A percentile compares a stretch with the other conserved stretches of the same genome.
Evolutionary conservation across 257 asterid genomes (phyloP).

Genomic region (Penstemon newberryi): DNA sequence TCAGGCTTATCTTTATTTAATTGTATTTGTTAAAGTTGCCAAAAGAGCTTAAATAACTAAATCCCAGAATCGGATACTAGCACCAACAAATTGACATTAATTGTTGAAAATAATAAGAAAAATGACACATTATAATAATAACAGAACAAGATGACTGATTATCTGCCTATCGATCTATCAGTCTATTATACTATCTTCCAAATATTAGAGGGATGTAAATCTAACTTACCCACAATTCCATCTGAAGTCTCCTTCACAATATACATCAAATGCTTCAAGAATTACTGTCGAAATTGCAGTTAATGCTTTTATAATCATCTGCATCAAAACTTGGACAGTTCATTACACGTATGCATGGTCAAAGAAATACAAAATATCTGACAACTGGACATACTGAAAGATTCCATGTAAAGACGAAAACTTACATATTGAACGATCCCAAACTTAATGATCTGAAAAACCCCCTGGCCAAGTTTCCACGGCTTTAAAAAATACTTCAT

Average conservation of each 20-base stretch:
- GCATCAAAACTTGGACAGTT: slow-evolving; percentile 35
- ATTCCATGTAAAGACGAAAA: slow-evolving; percentile 29
- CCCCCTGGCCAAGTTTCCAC: slow-evolving; percentile 90
- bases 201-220: slow-evolving; percentile 7
- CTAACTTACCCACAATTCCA: slow-evolving; percentile 93
- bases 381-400: slow-evolving; percentile 21
- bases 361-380: slow-evolving; percentile 15
- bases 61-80: neutral
- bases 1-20: slow-evolving; percentile 14
- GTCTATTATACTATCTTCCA: neutral
- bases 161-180: no score
- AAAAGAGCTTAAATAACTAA: slow-evolving; percentile 11
- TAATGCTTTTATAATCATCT: slow-evolving; percentile 94
- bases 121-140: no score
- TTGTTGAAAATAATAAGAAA: neutral
- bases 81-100: neutral
- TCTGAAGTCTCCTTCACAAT: slow-evolving; percentile 96
- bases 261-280: slow-evolving; percentile 89
- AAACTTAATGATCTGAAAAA: slow-evolving; percentile 90
- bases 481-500: slow-evolving; percentile 77
- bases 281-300: slow-evolving; percentile 87
- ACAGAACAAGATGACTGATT: no score
- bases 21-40: slow-evolving; percentile 2
- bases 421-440: slow-evolving; percentile 98
- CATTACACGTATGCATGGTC: slow-evolving; percentile 14